Evolutionary conservation across 177 flowering plant species (phyloP).

Genomic region (Vitis hybrid): DNA sequence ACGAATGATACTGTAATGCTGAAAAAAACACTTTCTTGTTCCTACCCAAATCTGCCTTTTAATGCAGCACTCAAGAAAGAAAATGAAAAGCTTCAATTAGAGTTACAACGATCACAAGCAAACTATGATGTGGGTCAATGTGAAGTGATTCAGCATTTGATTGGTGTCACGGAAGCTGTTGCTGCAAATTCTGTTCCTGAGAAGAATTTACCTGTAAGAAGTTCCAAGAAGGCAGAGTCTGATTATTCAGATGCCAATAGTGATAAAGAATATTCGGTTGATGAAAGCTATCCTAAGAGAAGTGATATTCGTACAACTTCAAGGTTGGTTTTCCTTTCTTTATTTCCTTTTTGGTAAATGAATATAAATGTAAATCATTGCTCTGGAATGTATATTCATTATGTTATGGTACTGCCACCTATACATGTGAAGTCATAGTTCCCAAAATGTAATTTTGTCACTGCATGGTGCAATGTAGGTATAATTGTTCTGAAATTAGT

Average conservation of each 20-base stretch:
- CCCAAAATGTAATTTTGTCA: too few relatives aligned
- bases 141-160: slow-evolving; percentile 78
- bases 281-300: slow-evolving; percentile 37
- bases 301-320: slow-evolving; percentile 36
- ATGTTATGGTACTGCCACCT: too few relatives aligned
- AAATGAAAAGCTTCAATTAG: slow-evolving; percentile 83
- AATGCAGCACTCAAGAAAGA: slow-evolving; percentile 73
- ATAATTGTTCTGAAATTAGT: too few relatives aligned
- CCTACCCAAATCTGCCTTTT: slow-evolving; percentile 76
- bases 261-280: slow-evolving; percentile 33
- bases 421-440: too few relatives aligned
- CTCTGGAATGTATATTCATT: too few relatives aligned
- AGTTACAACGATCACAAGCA: slow-evolving; percentile 80
- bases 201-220: slow-evolving; percentile 42
- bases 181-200: slow-evolving; percentile 47
- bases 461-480: too few relatives aligned
- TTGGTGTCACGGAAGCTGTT: slow-evolving; percentile 73
- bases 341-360: background rate
- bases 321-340: slow-evolving; percentile 46
- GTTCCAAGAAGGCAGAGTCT: slow-evolving; percentile 44
- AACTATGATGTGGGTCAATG: slow-evolving; percentile 75
- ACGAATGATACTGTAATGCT: slow-evolving; percentile 50
- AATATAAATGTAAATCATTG: background rate
- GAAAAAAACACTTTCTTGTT: slow-evolving; percentile 86
- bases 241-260: slow-evolving; percentile 33